These are phyloP conservation scores for Avena eriantha DNA, from an alignment of 176 grass and related monocot species.

Conservation along the genomic window DNA sequence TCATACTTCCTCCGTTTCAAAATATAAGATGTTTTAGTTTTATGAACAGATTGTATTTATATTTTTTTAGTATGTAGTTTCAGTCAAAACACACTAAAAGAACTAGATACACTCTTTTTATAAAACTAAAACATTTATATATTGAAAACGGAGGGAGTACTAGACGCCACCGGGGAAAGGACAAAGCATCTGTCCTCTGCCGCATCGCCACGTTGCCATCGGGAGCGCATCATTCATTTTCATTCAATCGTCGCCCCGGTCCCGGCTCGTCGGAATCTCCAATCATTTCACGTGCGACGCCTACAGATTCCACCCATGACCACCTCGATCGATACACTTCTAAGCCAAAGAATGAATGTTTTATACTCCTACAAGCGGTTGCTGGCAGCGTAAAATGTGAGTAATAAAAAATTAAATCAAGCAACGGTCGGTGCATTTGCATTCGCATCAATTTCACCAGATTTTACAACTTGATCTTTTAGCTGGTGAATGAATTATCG, in stretches of 20 bases:
- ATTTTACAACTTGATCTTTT: constrained; percentile 35
- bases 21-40: no score
- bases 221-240: background rate
- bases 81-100: no score
- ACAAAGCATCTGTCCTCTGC: background rate
- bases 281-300: constrained; percentile 25
- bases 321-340: background rate
- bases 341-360: background rate
- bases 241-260: background rate
- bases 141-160: no score
- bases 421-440: constrained; percentile 24
- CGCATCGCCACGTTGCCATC: background rate
- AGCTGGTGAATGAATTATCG: background rate
- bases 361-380: background rate
- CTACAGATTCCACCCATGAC: background rate
- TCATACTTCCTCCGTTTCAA: no score
- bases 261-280: constrained; percentile 8
- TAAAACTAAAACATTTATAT: no score
- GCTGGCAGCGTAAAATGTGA: background rate
- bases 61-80: no score
- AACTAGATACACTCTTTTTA: no score
- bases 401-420: background rate
- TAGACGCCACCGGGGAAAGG: background rate
- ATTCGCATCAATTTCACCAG: background rate
- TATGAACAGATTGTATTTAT: no score